These are phyloP conservation scores for Talaromyces marneffei DNA, from an alignment of 2,329 filamentous ascomycete genomes.

Conservation along the genomic window DNA sequence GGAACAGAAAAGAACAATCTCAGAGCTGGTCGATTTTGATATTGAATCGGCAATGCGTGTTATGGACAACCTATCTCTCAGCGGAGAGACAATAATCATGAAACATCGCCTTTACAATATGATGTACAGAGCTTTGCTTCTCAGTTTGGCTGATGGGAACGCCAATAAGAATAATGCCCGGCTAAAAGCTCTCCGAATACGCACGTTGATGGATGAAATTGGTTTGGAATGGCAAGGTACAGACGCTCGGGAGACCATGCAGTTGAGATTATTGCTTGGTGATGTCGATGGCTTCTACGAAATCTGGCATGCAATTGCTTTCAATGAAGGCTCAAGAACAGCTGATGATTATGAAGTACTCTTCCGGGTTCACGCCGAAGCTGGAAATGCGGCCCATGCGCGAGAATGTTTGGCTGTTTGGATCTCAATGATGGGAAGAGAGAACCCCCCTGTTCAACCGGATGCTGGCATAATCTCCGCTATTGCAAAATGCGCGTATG, in stretches of 20 bases:
- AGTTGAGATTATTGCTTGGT: slow-evolving; percentile 32
- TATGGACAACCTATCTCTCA: slow-evolving; percentile 37
- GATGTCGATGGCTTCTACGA: slow-evolving; percentile 58
- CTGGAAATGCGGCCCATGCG: slow-evolving; percentile 41
- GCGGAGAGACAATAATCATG: slow-evolving; percentile 36
- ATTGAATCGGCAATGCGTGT: slow-evolving; percentile 36
- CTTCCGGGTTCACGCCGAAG: slow-evolving; percentile 46
- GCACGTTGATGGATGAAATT: slow-evolving; percentile 22
- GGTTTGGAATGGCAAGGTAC: not conserved
- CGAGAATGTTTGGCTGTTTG: slow-evolving; percentile 47
- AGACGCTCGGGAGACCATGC: slow-evolving; percentile 18
- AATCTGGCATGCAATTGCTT: slow-evolving; percentile 52
- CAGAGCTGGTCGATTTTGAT: slow-evolving; percentile 20
- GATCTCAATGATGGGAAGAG: slow-evolving; percentile 55
- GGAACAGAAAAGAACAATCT: slow-evolving; percentile 1
- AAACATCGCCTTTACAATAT: slow-evolving; percentile 45
- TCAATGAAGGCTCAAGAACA: slow-evolving; percentile 46
- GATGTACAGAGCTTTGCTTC: slow-evolving; percentile 35
- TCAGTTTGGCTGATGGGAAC: slow-evolving; percentile 17
- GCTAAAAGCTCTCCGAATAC: slow-evolving; percentile 18
- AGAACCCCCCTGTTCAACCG: slow-evolving; percentile 47
- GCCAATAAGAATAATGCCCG: not conserved
- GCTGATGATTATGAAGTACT: slow-evolving; percentile 52
- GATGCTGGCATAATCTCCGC: slow-evolving; percentile 36
- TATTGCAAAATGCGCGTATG: slow-evolving; percentile 30